Percentiles rank a stretch among this genome's conserved stretches.
phyloP scores from a whole-genome alignment of 1,284 basidiomycete genomes.

The Tremellales sp. region DNA sequence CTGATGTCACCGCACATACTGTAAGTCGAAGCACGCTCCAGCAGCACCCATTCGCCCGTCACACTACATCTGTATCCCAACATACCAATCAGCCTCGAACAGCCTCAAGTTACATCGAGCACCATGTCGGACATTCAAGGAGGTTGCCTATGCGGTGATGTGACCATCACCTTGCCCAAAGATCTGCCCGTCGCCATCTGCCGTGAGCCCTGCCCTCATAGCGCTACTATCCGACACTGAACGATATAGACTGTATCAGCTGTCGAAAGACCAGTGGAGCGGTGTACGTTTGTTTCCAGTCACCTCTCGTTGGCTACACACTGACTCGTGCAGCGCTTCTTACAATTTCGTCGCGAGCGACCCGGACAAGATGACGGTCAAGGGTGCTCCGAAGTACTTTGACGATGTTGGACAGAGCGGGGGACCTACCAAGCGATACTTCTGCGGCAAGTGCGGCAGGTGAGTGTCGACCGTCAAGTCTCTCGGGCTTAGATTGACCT shows the following conservation, averaged over 20 bases:
- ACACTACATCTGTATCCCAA: no score
- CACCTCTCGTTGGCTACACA: no score
- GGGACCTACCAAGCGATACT: not conserved
- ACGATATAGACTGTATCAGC: constrained; percentile 12
- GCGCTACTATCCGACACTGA: not conserved
- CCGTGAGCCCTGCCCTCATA: constrained; percentile 16
- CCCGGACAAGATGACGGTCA: constrained; percentile 4
- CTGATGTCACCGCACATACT: no score
- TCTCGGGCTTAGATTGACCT: not conserved
- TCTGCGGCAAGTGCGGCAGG: not conserved
- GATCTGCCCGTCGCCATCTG: constrained; percentile 8
- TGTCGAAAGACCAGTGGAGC: constrained; percentile 16
- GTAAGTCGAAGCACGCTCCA: no score
- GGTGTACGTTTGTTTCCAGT: constrained; percentile 14
- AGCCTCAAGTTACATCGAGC: no score
- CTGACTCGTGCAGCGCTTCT: not conserved
- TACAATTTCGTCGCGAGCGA: not conserved
- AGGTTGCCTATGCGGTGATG: constrained; percentile 15
- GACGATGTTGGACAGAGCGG: not conserved
- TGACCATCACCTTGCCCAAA: constrained; percentile 15
- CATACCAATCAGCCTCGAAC: not conserved
- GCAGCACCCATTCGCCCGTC: no score
- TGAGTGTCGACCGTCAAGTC: not conserved
- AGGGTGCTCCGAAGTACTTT: not conserved
- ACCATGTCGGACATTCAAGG: constrained; percentile 15